Evolutionary conservation across 2,329 filamentous ascomycete genomes (phyloP).

Genomic region (Diaporthe capsici): DNA sequence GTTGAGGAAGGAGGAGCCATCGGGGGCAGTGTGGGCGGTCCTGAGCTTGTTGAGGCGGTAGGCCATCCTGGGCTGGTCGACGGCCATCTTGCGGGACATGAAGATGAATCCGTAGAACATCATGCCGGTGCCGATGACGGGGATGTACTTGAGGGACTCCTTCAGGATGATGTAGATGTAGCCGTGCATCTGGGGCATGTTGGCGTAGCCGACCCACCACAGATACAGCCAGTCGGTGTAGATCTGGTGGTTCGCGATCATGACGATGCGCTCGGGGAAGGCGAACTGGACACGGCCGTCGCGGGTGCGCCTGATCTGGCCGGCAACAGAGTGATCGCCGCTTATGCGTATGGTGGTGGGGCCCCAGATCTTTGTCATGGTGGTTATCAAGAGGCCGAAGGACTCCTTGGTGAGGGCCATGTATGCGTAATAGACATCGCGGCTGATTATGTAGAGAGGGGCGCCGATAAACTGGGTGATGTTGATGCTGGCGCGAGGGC

Average conservation of each 20-base stretch:
- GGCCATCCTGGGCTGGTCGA: constrained; percentile 81
- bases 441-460: constrained; percentile 82
- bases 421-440: constrained; percentile 85
- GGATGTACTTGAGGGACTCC: constrained; percentile 86
- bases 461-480: constrained; percentile 82
- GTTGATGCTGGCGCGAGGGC: constrained; percentile 65
- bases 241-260: constrained; percentile 93
- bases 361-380: constrained; percentile 90
- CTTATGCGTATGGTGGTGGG: constrained; percentile 86
- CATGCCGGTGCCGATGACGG: constrained; percentile 84
- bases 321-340: constrained; percentile 83
- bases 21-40: constrained; percentile 65
- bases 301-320: constrained; percentile 77
- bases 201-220: constrained; percentile 94
- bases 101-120: constrained; percentile 93
- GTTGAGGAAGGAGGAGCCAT: constrained; percentile 70
- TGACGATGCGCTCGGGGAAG: constrained; percentile 84
- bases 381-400: constrained; percentile 83
- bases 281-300: constrained; percentile 83
- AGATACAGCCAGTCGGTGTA: constrained; percentile 95
- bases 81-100: constrained; percentile 89
- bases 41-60: constrained; percentile 81
- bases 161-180: constrained; percentile 93
- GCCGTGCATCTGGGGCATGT: constrained; percentile 81
- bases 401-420: constrained; percentile 90